A percentile compares a stretch with the other conserved stretches of the same genome.
Conservation (phyloP, 148 eudicot genomes). For the Fallopia convolvulus region DNA sequence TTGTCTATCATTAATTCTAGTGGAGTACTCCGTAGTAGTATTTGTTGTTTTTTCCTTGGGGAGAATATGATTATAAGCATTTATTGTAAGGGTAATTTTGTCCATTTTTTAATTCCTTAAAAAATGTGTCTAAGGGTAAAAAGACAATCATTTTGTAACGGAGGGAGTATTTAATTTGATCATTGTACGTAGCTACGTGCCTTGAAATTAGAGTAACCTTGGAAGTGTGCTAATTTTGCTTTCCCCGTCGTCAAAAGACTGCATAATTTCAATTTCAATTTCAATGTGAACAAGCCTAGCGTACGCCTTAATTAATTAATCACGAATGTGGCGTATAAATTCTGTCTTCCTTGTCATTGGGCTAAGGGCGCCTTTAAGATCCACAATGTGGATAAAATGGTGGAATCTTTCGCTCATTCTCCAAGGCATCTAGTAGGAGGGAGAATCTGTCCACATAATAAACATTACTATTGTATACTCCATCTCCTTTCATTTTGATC, state of each 20-base stretch:
- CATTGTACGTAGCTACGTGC: no score
- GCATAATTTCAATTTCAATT: no score
- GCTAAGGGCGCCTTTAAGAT: not conserved
- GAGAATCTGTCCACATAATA: not conserved
- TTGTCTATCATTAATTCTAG: no score
- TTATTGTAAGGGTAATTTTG: no score
- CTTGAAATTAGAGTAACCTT: no score
- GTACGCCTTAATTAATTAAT: not conserved
- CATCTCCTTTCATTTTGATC: not conserved
- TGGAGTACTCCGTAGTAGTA: no score
- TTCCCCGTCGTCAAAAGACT: not conserved
- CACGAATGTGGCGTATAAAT: not conserved
- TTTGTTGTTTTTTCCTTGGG: no score
- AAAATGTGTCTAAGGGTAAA: no score
- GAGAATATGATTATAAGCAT: no score
- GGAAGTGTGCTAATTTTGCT: not conserved
- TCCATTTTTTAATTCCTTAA: no score
- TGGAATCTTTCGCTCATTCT: not conserved
- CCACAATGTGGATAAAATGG: not conserved
- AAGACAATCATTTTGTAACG: no score
- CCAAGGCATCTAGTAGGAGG: not conserved
- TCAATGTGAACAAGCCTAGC: not conserved
- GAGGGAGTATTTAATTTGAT: no score
- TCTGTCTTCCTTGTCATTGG: not conserved
- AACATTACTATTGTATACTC: not conserved